phyloP scores from a whole-genome alignment of 2,329 filamentous ascomycete species.

The Paramyrothecium sp. region DNA sequence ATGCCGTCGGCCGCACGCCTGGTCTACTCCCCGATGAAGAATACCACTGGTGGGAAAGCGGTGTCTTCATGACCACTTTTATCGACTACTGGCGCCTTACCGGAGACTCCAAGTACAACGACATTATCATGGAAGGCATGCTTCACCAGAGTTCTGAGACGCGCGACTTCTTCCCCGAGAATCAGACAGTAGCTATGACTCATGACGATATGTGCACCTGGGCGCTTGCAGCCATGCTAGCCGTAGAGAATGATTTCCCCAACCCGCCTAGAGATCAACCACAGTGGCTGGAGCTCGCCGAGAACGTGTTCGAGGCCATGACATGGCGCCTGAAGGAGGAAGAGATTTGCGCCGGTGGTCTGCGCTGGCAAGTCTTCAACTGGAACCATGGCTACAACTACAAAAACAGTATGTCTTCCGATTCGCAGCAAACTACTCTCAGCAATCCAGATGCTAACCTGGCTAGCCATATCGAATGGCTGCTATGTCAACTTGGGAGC shows the following conservation, averaged over 20 bases:
- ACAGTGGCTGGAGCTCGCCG: constrained; percentile 70
- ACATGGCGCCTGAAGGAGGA: neutral
- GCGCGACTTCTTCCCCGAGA: constrained; percentile 56
- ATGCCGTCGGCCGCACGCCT: neutral
- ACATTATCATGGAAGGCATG: constrained; percentile 51
- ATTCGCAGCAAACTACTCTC: neutral
- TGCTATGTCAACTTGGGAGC: constrained; percentile 51
- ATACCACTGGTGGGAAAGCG: constrained; percentile 69
- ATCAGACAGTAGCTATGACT: constrained; percentile 51
- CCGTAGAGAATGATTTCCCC: constrained; percentile 70
- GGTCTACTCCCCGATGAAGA: neutral
- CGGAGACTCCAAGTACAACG: constrained; percentile 59
- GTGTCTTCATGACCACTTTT: constrained; percentile 50
- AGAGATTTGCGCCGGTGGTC: constrained; percentile 63
- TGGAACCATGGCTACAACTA: neutral
- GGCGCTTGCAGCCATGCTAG: constrained; percentile 70
- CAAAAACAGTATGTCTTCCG: neutral
- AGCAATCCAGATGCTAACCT: too few relatives aligned
- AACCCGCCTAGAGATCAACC: constrained; percentile 57
- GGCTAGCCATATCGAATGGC: constrained; percentile 40
- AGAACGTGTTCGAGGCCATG: constrained; percentile 58
- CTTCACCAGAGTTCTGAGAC: constrained; percentile 53
- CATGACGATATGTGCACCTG: constrained; percentile 76
- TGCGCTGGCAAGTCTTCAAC: constrained; percentile 74
- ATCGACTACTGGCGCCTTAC: constrained; percentile 67